phyloP scores from a whole-genome alignment of 2,329 filamentous ascomycete genomes.

The Penicillium frequentans region DNA sequence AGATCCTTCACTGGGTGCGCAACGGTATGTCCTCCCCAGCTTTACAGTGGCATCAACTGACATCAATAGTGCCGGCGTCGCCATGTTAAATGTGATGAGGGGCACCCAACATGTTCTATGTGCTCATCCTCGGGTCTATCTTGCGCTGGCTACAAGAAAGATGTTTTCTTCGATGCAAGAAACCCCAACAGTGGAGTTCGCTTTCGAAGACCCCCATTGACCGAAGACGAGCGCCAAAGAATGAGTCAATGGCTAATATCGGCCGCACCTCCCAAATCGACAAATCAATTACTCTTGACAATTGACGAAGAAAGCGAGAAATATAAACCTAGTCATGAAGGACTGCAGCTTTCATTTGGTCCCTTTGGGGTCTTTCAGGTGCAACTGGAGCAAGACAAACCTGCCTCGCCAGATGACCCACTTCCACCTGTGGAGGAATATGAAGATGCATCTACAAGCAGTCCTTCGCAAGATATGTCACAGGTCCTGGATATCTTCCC shows the following conservation, averaged over 20 bases:
- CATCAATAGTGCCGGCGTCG: conserved; percentile 39
- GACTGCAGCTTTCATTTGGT: conserved; percentile 8
- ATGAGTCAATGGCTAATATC: conserved; percentile 40
- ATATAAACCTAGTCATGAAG: background rate
- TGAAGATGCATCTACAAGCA: conserved; percentile 1
- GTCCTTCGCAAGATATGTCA: background rate
- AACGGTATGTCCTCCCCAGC: conserved; percentile 8
- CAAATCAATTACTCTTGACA: conserved; percentile 14
- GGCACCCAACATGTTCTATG: conserved; percentile 40
- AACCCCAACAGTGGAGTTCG: conserved; percentile 18
- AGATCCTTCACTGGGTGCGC: conserved; percentile 16
- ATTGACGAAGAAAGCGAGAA: conserved; percentile 32
- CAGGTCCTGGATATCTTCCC: background rate
- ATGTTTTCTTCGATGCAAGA: conserved; percentile 38
- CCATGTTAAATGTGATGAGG: conserved; percentile 50
- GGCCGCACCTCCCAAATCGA: conserved; percentile 29
- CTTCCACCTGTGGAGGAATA: background rate
- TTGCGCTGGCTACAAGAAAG: conserved; percentile 45
- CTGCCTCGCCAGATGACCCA: background rate
- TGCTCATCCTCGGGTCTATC: conserved; percentile 37
- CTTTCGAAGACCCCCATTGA: conserved; percentile 47
- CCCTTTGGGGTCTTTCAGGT: conserved; percentile 16
- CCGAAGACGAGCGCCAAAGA: conserved; percentile 33
- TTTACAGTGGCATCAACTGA: background rate
- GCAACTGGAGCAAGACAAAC: background rate